Base-by-base conservation (phyloP, 2,329 filamentous ascomycete genomes). In the Grosmannia serpens region DNA sequence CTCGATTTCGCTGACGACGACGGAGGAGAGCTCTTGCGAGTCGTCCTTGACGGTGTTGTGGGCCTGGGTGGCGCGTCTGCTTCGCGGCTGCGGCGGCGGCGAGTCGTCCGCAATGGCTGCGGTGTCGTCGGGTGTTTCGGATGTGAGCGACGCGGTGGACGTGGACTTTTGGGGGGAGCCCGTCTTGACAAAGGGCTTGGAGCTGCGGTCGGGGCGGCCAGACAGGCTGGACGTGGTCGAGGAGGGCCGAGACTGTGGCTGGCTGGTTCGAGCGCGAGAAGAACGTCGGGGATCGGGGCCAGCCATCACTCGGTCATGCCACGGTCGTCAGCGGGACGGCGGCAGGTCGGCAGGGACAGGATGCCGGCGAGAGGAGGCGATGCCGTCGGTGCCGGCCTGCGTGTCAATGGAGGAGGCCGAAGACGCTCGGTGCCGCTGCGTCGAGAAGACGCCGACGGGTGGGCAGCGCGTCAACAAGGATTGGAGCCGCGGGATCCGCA, bases 231-330 rank as follows among this genome's bases (percentile, higher is more conserved):
- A 91, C 49, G 89, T 85, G 55, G 87, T 84, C 62, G 88, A 90
- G 63, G 88, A 89, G 67, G 89, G 86, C 66, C 89, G 85, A 67
- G 86, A 84, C 74, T 84, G 82, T 68, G 85, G 81, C 77, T 91
- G 88, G 66, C 84, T 84, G 70, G 81, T 83, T 74, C 89, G 88
- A 77, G 90, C 90, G 81, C 92, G 86, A 73, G 91, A 94, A 69
- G 91, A 96, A 71, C 92, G 89, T 75, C 92, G 87, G 71, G 88
- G 89, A 70, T 87, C 82, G 66, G 75, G 75, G 69, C 77, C 80
- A 77, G 81, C 80, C 81, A 82, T 82, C 77, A 75, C 76, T 71
- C 66, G 68, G 69, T 65, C 67, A 68, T 61, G 64, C 60, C 60
- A 65, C 35, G 26, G 20, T 9, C 3, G 41, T 33, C 4, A 46